A percentile compares a stretch with the other conserved stretches of the same genome.
Conservation (phyloP, 176 grass and related monocot species). For the Urochloa ruziziensis region DNA sequence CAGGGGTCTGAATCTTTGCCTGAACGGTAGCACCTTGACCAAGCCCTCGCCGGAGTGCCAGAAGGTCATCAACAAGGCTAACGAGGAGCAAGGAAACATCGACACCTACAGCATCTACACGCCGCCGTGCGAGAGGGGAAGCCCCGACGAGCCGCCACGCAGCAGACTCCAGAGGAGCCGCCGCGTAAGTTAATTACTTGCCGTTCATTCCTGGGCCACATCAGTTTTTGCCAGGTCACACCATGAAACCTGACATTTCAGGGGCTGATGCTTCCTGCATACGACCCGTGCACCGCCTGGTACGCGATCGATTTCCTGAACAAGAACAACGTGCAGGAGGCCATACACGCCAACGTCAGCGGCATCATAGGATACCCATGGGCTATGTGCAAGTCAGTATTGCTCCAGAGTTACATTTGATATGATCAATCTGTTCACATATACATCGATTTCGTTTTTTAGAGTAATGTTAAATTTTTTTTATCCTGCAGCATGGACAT, state of each 20-base stretch:
- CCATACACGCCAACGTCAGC: slow-evolving; percentile 5
- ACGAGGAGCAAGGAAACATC: too few relatives aligned
- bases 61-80: too few relatives aligned
- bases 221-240: too few relatives aligned
- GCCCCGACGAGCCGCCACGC: not conserved
- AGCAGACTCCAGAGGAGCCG: not conserved
- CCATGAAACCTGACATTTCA: not conserved
- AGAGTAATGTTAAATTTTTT: too few relatives aligned
- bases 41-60: too few relatives aligned
- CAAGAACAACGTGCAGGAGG: not conserved
- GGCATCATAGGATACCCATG: not conserved
- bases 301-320: not conserved
- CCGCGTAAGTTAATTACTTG: not conserved
- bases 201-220: not conserved
- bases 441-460: too few relatives aligned
- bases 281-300: not conserved
- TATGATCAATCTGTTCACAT: too few relatives aligned
- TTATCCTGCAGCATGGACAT: too few relatives aligned
- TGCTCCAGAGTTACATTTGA: not conserved
- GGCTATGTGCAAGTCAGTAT: not conserved
- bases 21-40: too few relatives aligned
- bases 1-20: too few relatives aligned
- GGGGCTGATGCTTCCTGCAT: not conserved
- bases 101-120: slow-evolving; percentile 7
- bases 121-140: not conserved